phyloP scores from a whole-genome alignment of 2,329 filamentous ascomycete species.

The Cylindrodendrum hubeiense region DNA sequence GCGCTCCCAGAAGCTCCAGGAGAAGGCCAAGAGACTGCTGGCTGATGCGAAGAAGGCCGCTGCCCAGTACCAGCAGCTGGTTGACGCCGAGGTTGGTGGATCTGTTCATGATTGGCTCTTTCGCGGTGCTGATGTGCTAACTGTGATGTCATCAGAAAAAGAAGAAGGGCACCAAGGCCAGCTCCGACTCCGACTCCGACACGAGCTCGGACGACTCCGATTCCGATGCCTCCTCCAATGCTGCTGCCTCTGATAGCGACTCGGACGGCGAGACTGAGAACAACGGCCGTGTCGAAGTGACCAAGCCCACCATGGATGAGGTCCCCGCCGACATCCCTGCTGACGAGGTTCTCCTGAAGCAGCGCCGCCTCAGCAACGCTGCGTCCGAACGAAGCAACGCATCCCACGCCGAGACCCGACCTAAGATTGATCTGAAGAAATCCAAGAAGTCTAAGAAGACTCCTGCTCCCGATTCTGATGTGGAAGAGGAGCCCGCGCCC shows the following conservation, averaged over 20 bases:
- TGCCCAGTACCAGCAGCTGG: conserved; percentile 44
- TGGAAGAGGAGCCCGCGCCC: conserved; percentile 33
- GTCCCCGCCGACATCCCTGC: conserved; percentile 40
- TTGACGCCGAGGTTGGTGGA: conserved; percentile 39
- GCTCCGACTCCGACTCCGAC: conserved; percentile 12
- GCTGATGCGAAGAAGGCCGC: conserved; percentile 53
- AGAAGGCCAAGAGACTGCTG: conserved; percentile 52
- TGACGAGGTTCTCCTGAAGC: conserved; percentile 48
- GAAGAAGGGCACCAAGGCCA: not conserved
- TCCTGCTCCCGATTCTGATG: conserved; percentile 11
- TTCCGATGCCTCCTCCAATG: conserved; percentile 34
- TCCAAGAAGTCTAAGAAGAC: conserved; percentile 31
- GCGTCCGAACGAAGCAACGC: conserved; percentile 39
- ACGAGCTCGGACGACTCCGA: conserved; percentile 32
- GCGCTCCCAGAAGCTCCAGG: conserved; percentile 52
- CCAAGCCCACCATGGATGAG: conserved; percentile 36
- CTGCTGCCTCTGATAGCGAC: conserved; percentile 34
- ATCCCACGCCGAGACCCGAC: conserved; percentile 28
- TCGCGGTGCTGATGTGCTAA: not conserved
- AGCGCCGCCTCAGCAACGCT: conserved; percentile 48
- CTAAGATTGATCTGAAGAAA: conserved; percentile 38
- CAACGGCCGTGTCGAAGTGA: conserved; percentile 39
- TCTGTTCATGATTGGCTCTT: conserved; percentile 4
- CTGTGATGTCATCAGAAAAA: not conserved
- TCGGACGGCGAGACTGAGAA: conserved; percentile 37